phyloP scores from a whole-genome alignment of 2,329 filamentous ascomycete genomes.

The Microsporum ferrugineum region DNA sequence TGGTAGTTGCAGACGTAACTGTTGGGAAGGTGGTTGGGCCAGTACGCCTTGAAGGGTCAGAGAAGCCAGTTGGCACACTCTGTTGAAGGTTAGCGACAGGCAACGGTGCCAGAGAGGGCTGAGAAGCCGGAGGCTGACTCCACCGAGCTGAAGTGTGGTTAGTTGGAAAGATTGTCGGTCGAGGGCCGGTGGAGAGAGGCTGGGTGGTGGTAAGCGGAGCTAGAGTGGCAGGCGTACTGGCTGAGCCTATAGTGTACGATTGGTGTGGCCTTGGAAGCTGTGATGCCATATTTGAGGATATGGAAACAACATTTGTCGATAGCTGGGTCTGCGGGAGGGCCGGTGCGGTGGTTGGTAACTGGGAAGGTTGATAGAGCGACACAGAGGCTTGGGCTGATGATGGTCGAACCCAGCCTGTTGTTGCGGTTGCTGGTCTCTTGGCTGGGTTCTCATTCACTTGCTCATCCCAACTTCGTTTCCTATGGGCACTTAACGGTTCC shows the following conservation, averaged over 20 bases:
- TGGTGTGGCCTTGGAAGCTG: constrained; percentile 8
- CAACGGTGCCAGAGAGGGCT: constrained; percentile 21
- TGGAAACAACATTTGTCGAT: neutral
- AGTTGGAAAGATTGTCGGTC: neutral
- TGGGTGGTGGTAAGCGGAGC: constrained; percentile 6
- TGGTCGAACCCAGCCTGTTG: constrained; percentile 8
- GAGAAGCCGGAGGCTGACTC: neutral
- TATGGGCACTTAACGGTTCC: constrained; percentile 19
- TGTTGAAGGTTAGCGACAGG: constrained; percentile 22
- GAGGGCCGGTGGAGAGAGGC: neutral
- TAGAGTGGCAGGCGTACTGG: constrained; percentile 27
- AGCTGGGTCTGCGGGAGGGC: constrained; percentile 31
- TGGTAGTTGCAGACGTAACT: constrained; percentile 36
- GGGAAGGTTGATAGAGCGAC: constrained; percentile 13
- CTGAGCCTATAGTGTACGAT: constrained; percentile 14
- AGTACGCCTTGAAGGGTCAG: constrained; percentile 35
- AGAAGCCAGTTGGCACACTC: constrained; percentile 17
- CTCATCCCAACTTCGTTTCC: constrained; percentile 19
- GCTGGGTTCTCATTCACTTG: constrained; percentile 1
- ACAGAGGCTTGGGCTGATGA: constrained; percentile 19
- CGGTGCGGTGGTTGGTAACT: constrained; percentile 15
- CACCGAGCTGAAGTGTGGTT: neutral
- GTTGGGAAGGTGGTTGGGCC: constrained; percentile 39
- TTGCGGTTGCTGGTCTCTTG: constrained; percentile 8
- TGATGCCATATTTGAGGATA: constrained; percentile 31